phyloP scores from a whole-genome alignment of 139 green algal species.

The Protoeuglena noctilucae region DNA sequence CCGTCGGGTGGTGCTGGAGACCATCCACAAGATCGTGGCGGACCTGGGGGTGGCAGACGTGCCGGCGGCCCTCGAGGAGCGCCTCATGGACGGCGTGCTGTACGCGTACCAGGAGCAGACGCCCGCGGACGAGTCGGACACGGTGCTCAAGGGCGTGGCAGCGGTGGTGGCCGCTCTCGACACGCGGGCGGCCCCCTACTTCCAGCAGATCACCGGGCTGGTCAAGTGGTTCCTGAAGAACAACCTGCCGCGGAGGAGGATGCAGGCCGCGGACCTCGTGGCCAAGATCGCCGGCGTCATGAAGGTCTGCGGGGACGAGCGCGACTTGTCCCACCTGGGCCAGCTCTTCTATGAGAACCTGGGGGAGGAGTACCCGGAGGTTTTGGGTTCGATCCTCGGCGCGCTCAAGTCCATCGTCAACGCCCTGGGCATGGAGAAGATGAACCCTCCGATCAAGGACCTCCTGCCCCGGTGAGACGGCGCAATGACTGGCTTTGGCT shows the following conservation, averaged over 20 bases:
- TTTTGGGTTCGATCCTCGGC: slow-evolving; percentile 90
- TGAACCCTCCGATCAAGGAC: slow-evolving; percentile 99
- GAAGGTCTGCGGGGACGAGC: slow-evolving; percentile 87
- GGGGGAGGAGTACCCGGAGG: slow-evolving; percentile 93
- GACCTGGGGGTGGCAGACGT: slow-evolving; percentile 80
- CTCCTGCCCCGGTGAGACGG: slow-evolving; percentile 91
- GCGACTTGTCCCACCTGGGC: slow-evolving; percentile 89
- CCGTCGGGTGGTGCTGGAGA: slow-evolving; percentile 93
- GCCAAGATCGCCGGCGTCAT: slow-evolving; percentile 84
- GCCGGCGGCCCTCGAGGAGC: slow-evolving; percentile 87
- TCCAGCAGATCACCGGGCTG: slow-evolving; percentile 94
- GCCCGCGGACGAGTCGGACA: slow-evolving; percentile 46
- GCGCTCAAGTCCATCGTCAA: slow-evolving; percentile 91
- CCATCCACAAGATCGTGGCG: slow-evolving; percentile 78
- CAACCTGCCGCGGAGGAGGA: slow-evolving; percentile 82
- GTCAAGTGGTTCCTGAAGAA: slow-evolving; percentile 99
- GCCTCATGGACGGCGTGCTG: slow-evolving; percentile 94
- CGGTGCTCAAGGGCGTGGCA: slow-evolving; percentile 96
- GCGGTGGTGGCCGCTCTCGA: slow-evolving; percentile 87
- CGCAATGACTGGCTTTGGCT: too few species aligned
- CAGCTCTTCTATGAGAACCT: slow-evolving; percentile 96
- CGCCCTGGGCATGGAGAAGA: slow-evolving; percentile 93
- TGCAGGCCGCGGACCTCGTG: slow-evolving; percentile 96
- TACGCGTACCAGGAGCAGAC: slow-evolving; percentile 98
- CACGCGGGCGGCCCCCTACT: slow-evolving; percentile 82